Conservation (phyloP, 2,329 filamentous ascomycete species). For the Scytalidium sp. region DNA sequence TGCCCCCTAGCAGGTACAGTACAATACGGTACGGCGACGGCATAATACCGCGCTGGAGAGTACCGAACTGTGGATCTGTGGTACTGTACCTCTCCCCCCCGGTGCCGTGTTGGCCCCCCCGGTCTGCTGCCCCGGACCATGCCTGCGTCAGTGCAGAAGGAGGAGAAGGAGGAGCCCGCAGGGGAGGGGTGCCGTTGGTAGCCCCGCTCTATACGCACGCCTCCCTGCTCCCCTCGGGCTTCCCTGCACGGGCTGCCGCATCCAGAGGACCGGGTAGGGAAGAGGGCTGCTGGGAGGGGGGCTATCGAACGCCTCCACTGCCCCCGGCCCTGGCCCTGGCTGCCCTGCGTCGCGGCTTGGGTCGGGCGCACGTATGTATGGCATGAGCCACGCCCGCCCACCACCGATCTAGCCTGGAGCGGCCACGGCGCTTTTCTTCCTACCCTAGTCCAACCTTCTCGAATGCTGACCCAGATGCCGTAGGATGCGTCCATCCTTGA, state of each 20-base stretch:
- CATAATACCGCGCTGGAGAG: too few species aligned
- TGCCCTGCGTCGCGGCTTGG: background rate
- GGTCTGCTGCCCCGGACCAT: constrained; percentile 16
- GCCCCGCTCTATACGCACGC: constrained; percentile 15
- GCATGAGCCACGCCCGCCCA: background rate
- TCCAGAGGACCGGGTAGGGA: constrained; percentile 26
- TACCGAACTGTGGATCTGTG: too few species aligned
- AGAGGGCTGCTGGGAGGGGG: background rate
- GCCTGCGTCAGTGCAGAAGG: too few species aligned
- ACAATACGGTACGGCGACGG: too few species aligned
- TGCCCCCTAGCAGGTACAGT: background rate
- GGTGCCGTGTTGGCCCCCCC: constrained; percentile 11
- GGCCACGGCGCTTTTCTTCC: background rate
- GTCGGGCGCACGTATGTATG: background rate
- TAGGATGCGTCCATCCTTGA: too few species aligned
- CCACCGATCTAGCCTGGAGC: background rate
- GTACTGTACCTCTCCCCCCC: background rate
- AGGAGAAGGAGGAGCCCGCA: constrained; percentile 15
- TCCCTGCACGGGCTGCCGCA: constrained; percentile 22
- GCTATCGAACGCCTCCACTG: background rate
- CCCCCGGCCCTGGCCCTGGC: background rate
- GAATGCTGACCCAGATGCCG: too few species aligned
- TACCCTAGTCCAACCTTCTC: background rate
- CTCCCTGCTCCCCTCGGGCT: constrained; percentile 15
- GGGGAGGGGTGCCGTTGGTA: constrained; percentile 17